These are phyloP conservation scores for Laburnicola sp. DNA, from an alignment of 2,329 filamentous ascomycete genomes.

Conservation along the genomic window DNA sequence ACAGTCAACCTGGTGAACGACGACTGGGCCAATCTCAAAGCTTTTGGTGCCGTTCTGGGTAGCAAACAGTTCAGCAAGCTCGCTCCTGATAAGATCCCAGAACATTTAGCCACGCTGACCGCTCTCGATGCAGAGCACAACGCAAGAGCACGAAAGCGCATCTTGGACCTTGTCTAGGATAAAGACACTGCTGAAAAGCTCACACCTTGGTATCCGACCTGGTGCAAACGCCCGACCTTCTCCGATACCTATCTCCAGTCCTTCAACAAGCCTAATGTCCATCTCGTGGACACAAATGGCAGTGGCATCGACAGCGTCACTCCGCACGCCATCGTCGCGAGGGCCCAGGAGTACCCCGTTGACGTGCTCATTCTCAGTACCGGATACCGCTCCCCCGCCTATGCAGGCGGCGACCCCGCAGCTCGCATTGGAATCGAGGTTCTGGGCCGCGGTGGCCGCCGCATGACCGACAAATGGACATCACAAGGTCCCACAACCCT, in stretches of 20 bases:
- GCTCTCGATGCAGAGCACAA: conserved; percentile 49
- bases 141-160: conserved; percentile 50
- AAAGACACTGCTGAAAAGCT: conserved; percentile 54
- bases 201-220: conserved; percentile 61
- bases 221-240: conserved; percentile 66
- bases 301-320: conserved; percentile 55
- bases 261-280: conserved; percentile 62
- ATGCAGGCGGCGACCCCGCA: conserved; percentile 19
- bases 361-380: conserved; percentile 53
- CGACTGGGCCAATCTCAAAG: conserved; percentile 48
- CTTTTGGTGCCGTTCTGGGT: conserved; percentile 39
- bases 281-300: conserved; percentile 61
- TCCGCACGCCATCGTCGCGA: conserved; percentile 49
- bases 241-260: conserved; percentile 60
- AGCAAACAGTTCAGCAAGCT: conserved; percentile 29
- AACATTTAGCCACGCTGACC: conserved; percentile 45
- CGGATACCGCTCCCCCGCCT: conserved; percentile 37
- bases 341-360: conserved; percentile 52
- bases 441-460: conserved; percentile 48
- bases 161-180: conserved; percentile 56
- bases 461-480: conserved; percentile 51
- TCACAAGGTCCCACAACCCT: conserved; percentile 48
- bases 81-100: conserved; percentile 42
- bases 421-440: conserved; percentile 37
- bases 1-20: conserved; percentile 51